Percentiles rank a stretch among this genome's conserved stretches.
These are phyloP conservation scores for Capsicum baccatum DNA, from an alignment of 257 asterid genomes.

Conservation along the genomic window DNA sequence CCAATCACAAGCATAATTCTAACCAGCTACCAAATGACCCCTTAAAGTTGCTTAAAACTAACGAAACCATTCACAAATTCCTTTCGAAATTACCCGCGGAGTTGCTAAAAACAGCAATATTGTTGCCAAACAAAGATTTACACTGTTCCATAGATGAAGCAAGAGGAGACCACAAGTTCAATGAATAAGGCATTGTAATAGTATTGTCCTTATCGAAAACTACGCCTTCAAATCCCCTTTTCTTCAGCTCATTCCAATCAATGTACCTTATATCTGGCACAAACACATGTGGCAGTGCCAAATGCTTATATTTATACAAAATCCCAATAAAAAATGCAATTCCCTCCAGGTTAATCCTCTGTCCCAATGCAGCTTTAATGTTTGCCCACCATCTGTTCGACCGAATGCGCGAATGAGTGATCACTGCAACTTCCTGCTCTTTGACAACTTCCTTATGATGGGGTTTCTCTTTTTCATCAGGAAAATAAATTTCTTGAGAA, in stretches of 20 bases:
- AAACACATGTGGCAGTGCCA: constrained; percentile 71
- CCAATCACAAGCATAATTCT: too few relatives aligned
- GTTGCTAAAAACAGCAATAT: constrained; percentile 84
- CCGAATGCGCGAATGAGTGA: constrained; percentile 39
- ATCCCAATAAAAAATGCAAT: constrained; percentile 66
- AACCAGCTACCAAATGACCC: too few relatives aligned
- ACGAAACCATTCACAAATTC: not conserved
- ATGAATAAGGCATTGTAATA: constrained; percentile 82
- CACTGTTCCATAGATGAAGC: constrained; percentile 66
- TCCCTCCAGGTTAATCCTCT: constrained; percentile 86
- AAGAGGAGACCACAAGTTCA: constrained; percentile 88
- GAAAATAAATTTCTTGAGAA: constrained; percentile 46
- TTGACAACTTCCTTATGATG: constrained; percentile 36
- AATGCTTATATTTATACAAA: constrained; percentile 59
- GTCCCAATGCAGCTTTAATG: constrained; percentile 84
- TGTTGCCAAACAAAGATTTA: constrained; percentile 73
- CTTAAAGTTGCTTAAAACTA: too few relatives aligned
- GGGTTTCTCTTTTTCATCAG: constrained; percentile 44
- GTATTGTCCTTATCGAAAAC: constrained; percentile 97
- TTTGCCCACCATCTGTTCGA: constrained; percentile 80
- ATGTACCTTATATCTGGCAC: constrained; percentile 77
- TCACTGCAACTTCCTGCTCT: constrained; percentile 35
- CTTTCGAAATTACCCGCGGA: constrained; percentile 71
- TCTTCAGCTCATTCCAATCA: constrained; percentile 86
- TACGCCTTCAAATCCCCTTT: constrained; percentile 81